These are phyloP conservation scores for Populus pruinosa DNA, from an alignment of 345 rosid species.

Conservation along the genomic window DNA sequence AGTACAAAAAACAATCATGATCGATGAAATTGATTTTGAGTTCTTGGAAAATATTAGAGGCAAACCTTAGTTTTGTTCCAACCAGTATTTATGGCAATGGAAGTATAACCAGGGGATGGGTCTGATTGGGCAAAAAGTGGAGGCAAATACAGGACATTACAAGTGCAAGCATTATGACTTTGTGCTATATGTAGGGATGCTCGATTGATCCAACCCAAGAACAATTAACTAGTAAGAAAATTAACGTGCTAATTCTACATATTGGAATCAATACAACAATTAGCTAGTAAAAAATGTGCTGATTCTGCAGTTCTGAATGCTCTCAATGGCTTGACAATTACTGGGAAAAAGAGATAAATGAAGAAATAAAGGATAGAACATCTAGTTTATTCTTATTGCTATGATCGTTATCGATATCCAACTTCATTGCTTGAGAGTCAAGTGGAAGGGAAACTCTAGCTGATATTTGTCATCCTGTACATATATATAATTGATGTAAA, in stretches of 20 bases:
- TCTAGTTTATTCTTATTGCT: background rate
- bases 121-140: background rate
- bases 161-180: no score
- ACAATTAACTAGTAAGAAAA: no score
- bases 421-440: slow-evolving; percentile 3
- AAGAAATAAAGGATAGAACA: slow-evolving; percentile 8
- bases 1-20: background rate
- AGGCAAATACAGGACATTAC: no score
- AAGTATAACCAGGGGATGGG: slow-evolving; percentile 5
- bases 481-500: background rate
- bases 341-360: background rate
- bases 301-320: background rate
- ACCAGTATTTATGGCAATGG: slow-evolving; percentile 27
- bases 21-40: slow-evolving; percentile 20
- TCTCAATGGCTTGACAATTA: background rate
- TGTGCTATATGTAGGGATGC: no score
- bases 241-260: no score
- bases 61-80: slow-evolving; percentile 15
- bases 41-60: slow-evolving; percentile 14
- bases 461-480: background rate
- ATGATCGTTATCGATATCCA: background rate
- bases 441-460: background rate
- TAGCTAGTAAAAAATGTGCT: background rate
- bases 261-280: no score
- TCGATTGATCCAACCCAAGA: no score